Base-by-base conservation (phyloP, 805 yeast genomes). In the Candida manassasensis region DNA sequence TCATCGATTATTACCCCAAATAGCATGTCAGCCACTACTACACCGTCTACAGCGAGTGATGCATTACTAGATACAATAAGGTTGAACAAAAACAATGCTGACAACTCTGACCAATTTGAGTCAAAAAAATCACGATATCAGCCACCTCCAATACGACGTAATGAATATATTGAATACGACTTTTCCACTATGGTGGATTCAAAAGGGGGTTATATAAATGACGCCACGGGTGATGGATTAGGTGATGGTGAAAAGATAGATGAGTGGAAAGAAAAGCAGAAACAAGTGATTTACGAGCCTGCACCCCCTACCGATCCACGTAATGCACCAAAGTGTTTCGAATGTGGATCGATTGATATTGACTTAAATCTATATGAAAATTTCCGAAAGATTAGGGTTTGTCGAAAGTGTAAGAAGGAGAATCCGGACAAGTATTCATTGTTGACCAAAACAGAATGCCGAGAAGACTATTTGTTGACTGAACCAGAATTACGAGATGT, bases 371-470 rank as follows among this genome's bases (percentile, higher is more conserved):
- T 87, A 27, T 75, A 63, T 49, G 73, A 81, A 8, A 76, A 77
- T n/a, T 93, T 89, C 62, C 66, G 69, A 12, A 63, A 81, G 19
- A 60, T 61, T 2, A 67, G 85, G 10, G 96, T 89, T 6, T 93
- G 99, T 57, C 75, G 81, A 34, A 67, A 72, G 34, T 93, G 98
- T 57, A 78, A 77, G 21, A 77, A 76, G 47, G 69, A 71, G 39
- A 60, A 62, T 15, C 96, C 96, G 0, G 96, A 93, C 26, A 93
- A 93, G 51, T 93, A 90, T 55, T 77, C 97, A 0, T 59, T 93
- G 14, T 61, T 93, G 34, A 93, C 99, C 6, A 93, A 93, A 60
- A 93, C 99, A 0, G 99, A 93, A 59, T 88, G 96, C 57, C 75
- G 79, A 27, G 90, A 84, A 47, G 99, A 93, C 61, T 93, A 93